Evolutionary conservation across 805 yeast genomes (phyloP).

Genomic region (Saccharomycopsis olivae): DNA sequence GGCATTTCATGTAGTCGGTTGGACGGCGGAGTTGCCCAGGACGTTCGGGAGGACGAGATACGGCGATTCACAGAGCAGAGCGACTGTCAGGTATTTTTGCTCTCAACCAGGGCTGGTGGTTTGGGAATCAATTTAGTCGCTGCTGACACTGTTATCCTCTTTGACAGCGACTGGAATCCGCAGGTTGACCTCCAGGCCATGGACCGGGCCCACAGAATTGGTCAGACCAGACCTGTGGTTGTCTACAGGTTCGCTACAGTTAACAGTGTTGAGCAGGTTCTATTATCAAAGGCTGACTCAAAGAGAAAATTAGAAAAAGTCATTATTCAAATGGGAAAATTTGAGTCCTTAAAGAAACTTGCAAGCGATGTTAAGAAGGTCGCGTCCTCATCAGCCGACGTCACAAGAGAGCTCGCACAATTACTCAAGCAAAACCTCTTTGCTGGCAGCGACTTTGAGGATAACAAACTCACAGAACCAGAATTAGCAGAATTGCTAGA

Average conservation of each 20-base stretch:
- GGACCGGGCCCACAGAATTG: constrained; percentile 91
- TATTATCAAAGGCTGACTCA: constrained; percentile 67
- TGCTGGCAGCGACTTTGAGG: constrained; percentile 21
- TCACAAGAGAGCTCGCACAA: constrained; percentile 31
- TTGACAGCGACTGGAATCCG: constrained; percentile 96
- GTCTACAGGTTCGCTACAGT: constrained; percentile 68
- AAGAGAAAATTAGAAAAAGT: constrained; percentile 71
- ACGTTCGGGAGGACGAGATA: constrained; percentile 55
- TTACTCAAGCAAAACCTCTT: constrained; percentile 32
- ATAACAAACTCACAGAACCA: constrained; percentile 24
- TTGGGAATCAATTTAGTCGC: constrained; percentile 77
- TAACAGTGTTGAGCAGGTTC: constrained; percentile 74
- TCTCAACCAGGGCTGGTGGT: constrained; percentile 93
- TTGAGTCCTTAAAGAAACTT: constrained; percentile 32
- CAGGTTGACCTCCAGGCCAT: constrained; percentile 95
- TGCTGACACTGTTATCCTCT: constrained; percentile 83
- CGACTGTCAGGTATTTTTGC: constrained; percentile 43
- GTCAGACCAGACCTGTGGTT: constrained; percentile 76
- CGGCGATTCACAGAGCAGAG: constrained; percentile 34
- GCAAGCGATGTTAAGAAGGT: constrained; percentile 21
- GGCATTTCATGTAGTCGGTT: constrained; percentile 43
- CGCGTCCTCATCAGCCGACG: constrained; percentile 22
- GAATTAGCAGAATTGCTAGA: constrained; percentile 43
- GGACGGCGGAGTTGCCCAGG: constrained; percentile 67
- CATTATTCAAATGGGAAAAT: constrained; percentile 58